A percentile compares a stretch with the other conserved stretches of the same genome.
Conservation (phyloP, 495 filamentous ascomycete species). For the Hypoxylon subgilvum region DNA sequence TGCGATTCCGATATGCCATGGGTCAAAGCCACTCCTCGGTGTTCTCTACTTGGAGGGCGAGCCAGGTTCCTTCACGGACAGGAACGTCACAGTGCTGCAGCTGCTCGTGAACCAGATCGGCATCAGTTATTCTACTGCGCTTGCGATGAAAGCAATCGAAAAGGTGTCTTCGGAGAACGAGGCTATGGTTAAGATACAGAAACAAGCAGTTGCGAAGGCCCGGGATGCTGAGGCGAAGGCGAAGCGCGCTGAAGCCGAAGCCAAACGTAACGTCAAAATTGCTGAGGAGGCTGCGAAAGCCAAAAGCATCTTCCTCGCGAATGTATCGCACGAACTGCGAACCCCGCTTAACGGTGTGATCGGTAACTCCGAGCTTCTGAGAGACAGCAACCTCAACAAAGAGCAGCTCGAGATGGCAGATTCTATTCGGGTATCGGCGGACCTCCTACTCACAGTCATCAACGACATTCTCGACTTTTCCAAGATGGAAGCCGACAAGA, state of each 20-base stretch:
- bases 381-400: slow-evolving; percentile 73
- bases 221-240: slow-evolving; percentile 82
- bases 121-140: slow-evolving; percentile 85
- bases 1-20: slow-evolving; percentile 83
- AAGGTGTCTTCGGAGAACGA: slow-evolving; percentile 81
- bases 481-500: slow-evolving; percentile 92
- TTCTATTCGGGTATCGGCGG: slow-evolving; percentile 86
- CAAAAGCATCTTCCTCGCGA: slow-evolving; percentile 91
- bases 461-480: slow-evolving; percentile 95
- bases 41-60: slow-evolving; percentile 86
- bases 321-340: slow-evolving; percentile 85
- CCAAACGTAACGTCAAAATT: slow-evolving; percentile 83
- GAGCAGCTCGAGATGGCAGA: slow-evolving; percentile 93
- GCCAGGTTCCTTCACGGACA: slow-evolving; percentile 83
- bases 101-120: slow-evolving; percentile 88
- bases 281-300: slow-evolving; percentile 91
- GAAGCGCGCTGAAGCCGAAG: slow-evolving; percentile 79
- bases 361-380: slow-evolving; percentile 85
- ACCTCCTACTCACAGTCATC: slow-evolving; percentile 89
- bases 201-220: slow-evolving; percentile 77
- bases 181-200: slow-evolving; percentile 88
- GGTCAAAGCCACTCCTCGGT: slow-evolving; percentile 73
- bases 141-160: slow-evolving; percentile 80
- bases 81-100: slow-evolving; percentile 83
- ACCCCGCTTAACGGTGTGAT: slow-evolving; percentile 90